A percentile compares a stretch with the other conserved stretches of the same genome.
phyloP scores from a whole-genome alignment of 1,139 yeast genomes.

The Casaregolazyma suthepensis region DNA sequence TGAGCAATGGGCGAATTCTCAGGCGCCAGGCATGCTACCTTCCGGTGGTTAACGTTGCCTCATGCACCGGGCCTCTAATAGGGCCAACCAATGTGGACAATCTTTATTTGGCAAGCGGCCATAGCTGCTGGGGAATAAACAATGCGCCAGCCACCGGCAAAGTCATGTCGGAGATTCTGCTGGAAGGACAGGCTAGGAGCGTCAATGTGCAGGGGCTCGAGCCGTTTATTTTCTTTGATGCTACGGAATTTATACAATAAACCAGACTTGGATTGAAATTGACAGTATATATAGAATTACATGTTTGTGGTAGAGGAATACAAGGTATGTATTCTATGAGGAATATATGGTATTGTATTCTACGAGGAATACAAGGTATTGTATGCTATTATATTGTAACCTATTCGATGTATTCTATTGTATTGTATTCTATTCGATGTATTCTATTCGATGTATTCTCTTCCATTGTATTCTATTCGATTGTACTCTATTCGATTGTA shows the following conservation, averaged over 20 bases:
- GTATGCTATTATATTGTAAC: too few relatives aligned
- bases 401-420: too few relatives aligned
- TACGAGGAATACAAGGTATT: too few relatives aligned
- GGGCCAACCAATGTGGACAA: conserved; percentile 87
- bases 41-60: conserved; percentile 89
- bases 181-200: conserved; percentile 76
- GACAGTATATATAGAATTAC: background rate
- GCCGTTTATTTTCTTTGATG: conserved; percentile 74
- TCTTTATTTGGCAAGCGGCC: conserved; percentile 81
- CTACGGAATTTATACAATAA: conserved; percentile 12
- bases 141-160: conserved; percentile 97
- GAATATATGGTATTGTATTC: too few relatives aligned
- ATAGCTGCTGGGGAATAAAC: conserved; percentile 98
- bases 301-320: too few relatives aligned
- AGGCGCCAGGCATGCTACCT: conserved; percentile 92
- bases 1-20: conserved; percentile 68
- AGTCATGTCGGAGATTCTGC: conserved; percentile 75
- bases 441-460: too few relatives aligned
- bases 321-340: too few relatives aligned
- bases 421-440: too few relatives aligned
- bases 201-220: conserved; percentile 79
- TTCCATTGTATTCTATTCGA: too few relatives aligned
- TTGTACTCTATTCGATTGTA: too few relatives aligned
- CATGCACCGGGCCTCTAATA: conserved; percentile 85
- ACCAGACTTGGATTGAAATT: background rate